A percentile compares a stretch with the other conserved stretches of the same genome.
Evolutionary conservation across 139 green algal genomes (phyloP).

Genomic region (Ostreobium quekettii): DNA sequence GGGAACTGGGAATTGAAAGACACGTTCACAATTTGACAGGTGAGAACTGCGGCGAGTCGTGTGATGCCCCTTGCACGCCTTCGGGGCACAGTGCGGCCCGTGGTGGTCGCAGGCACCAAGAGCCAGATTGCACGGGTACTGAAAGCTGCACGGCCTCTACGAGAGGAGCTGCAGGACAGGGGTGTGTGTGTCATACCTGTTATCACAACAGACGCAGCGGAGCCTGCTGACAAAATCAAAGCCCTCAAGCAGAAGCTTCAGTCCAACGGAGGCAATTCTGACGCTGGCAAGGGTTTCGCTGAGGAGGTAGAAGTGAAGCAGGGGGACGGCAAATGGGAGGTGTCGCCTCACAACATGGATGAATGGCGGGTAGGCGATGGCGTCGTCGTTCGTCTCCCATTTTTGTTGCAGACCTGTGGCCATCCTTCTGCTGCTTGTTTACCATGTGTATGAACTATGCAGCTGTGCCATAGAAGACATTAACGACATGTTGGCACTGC

Average conservation of each 20-base stretch:
- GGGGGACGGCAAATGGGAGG: background rate
- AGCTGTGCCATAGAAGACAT: background rate
- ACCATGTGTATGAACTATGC: background rate
- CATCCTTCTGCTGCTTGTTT: background rate
- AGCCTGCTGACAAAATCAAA: conserved; percentile 19
- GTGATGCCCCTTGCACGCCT: conserved; percentile 68
- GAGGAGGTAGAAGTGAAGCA: background rate
- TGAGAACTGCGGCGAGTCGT: background rate
- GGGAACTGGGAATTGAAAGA: too few species aligned
- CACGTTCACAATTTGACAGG: too few species aligned
- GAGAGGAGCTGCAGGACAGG: conserved; percentile 48
- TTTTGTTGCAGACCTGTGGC: conserved; percentile 1
- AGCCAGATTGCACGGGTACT: conserved; percentile 46
- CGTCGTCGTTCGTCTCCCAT: background rate
- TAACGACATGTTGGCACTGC: background rate
- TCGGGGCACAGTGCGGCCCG: conserved; percentile 56
- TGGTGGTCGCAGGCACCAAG: conserved; percentile 66
- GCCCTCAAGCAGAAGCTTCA: conserved; percentile 20
- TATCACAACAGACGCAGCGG: conserved; percentile 2
- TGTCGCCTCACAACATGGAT: background rate
- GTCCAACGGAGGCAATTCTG: conserved; percentile 14
- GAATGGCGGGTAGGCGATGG: conserved; percentile 4
- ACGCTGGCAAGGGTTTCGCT: background rate
- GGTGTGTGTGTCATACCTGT: conserved; percentile 44
- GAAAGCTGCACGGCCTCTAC: conserved; percentile 40